These are phyloP conservation scores for Liriodendron chinense DNA, from an alignment of 164 flowering plant species.

Conservation along the genomic window DNA sequence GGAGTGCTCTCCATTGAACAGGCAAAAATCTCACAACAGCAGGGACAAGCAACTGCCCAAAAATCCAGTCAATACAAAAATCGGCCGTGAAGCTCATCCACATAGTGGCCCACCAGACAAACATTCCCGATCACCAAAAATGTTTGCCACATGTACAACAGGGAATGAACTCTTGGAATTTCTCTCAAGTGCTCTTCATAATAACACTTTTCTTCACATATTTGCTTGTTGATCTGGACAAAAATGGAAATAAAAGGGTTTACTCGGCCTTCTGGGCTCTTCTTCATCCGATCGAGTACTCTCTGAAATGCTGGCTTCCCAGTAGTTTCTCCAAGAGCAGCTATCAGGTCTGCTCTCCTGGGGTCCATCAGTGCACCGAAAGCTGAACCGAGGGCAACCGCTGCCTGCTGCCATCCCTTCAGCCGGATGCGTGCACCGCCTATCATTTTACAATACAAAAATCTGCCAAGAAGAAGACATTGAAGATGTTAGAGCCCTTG, in stretches of 20 bases:
- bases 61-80: too few species aligned
- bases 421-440: constrained; percentile 52
- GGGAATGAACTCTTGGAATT: too few species aligned
- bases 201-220: too few species aligned
- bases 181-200: too few species aligned
- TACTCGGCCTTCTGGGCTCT: constrained; percentile 78
- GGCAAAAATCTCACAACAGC: too few species aligned
- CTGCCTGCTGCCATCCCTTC: constrained; percentile 85
- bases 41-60: too few species aligned
- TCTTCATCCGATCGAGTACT: constrained; percentile 82
- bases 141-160: too few species aligned
- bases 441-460: constrained; percentile 27
- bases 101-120: too few species aligned
- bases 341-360: constrained; percentile 85
- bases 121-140: too few species aligned
- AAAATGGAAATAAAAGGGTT: constrained; percentile 9
- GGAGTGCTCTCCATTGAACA: too few species aligned
- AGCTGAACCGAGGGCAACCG: constrained; percentile 87
- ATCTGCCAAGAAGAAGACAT: not conserved
- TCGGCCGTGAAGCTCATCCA: too few species aligned
- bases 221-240: not conserved
- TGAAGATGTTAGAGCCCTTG: not conserved
- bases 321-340: constrained; percentile 96
- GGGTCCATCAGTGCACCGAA: constrained; percentile 86
- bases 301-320: constrained; percentile 89